These are phyloP conservation scores for Ilyonectria destructans DNA, from an alignment of 2,329 filamentous ascomycete genomes.

Conservation along the genomic window DNA sequence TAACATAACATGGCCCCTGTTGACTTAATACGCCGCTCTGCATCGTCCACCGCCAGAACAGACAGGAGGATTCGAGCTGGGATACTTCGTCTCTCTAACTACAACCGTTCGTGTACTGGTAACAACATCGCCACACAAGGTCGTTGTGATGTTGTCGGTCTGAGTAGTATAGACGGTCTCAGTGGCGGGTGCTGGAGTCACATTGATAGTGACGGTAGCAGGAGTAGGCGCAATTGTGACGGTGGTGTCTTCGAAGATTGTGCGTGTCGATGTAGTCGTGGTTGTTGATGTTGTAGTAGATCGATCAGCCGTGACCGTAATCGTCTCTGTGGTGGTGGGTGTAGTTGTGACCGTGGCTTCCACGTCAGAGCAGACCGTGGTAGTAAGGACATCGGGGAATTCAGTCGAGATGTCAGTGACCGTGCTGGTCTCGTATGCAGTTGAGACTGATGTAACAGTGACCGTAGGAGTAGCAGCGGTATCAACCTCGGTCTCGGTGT, in stretches of 20 bases:
- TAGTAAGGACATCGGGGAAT: slow-evolving; percentile 4
- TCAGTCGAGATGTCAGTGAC: slow-evolving; percentile 1
- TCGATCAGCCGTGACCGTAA: neutral
- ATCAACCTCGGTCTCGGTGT: slow-evolving; percentile 2
- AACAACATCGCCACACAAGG: neutral
- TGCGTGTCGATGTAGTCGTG: neutral
- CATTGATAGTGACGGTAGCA: slow-evolving; percentile 8
- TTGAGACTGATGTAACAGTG: neutral
- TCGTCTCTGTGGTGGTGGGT: neutral
- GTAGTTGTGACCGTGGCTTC: slow-evolving; percentile 7
- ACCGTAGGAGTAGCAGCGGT: slow-evolving; percentile 4
- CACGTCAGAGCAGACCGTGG: slow-evolving; percentile 17
- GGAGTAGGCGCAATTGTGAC: neutral
- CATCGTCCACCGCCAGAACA: neutral
- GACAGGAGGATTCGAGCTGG: neutral
- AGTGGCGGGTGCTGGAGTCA: neutral
- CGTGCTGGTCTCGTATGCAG: neutral
- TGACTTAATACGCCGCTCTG: neutral
- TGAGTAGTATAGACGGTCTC: neutral
- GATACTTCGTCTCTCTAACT: slow-evolving; percentile 12
- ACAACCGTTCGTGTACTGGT: slow-evolving; percentile 3
- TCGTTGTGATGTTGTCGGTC: neutral
- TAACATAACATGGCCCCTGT: neutral
- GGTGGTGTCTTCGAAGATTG: slow-evolving; percentile 4
- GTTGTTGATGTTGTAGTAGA: slow-evolving; percentile 5